Conservation (phyloP, 495 filamentous ascomycete genomes). For the Penicillium paxilli region DNA sequence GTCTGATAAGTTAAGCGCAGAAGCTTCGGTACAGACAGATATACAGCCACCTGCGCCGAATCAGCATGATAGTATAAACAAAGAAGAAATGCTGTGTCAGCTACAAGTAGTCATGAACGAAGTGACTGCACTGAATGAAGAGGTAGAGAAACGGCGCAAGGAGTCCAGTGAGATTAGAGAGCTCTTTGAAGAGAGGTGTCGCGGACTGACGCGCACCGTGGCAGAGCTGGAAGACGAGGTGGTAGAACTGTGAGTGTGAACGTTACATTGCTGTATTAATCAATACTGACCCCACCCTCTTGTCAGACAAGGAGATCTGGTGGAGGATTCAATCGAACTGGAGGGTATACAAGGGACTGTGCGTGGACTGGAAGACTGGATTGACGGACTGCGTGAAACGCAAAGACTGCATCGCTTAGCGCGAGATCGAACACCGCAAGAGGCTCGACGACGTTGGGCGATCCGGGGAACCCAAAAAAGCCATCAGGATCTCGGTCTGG, state of each 20-base stretch:
- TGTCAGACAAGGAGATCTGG: conserved; percentile 30
- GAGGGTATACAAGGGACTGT: conserved; percentile 41
- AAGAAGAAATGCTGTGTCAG: conserved; percentile 12
- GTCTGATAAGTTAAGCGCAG: neutral
- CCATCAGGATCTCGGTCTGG: neutral
- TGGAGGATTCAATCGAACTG: conserved; percentile 34
- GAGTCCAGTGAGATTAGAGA: conserved; percentile 37
- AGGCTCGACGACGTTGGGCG: conserved; percentile 16
- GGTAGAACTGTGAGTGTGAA: conserved; percentile 29
- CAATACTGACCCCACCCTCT: neutral
- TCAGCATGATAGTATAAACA: conserved; percentile 1
- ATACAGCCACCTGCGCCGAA: neutral
- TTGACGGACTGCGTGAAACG: conserved; percentile 26
- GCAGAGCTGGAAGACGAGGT: conserved; percentile 34
- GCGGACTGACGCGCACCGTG: conserved; percentile 22
- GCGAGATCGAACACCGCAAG: conserved; percentile 1
- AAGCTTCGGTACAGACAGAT: neutral
- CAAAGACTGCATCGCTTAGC: conserved; percentile 12
- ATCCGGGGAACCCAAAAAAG: conserved; percentile 12
- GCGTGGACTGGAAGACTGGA: conserved; percentile 34
- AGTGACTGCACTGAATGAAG: conserved; percentile 24
- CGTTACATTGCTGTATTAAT: neutral
- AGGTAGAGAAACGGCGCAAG: conserved; percentile 29
- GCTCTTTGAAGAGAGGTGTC: conserved; percentile 28
- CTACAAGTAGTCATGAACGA: conserved; percentile 27